Conservation (phyloP, 768 basidiomycete species). For the Kwoniella dendrophila region DNA sequence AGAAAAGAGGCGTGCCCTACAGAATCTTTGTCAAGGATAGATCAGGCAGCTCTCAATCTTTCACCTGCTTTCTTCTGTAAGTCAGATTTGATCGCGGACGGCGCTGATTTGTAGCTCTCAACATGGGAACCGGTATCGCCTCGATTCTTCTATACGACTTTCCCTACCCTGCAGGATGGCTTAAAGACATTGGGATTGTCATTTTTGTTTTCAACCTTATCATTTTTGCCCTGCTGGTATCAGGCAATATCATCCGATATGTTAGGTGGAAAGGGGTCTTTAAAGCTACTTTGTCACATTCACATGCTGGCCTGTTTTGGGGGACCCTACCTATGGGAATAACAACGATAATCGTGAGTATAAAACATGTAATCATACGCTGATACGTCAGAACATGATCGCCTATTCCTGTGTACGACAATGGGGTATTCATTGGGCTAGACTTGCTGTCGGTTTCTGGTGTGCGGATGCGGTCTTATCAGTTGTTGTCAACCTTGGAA, state of each 20-base stretch:
- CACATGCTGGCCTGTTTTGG: conserved; percentile 46
- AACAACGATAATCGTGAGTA: conserved; percentile 49
- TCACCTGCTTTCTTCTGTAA: conserved; percentile 17
- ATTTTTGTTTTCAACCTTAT: conserved; percentile 50
- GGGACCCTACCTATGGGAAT: conserved; percentile 54
- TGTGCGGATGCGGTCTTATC: conserved; percentile 68
- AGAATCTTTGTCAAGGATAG: background rate
- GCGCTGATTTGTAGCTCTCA: conserved; percentile 31
- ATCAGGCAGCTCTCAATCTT: conserved; percentile 6
- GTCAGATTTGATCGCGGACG: background rate
- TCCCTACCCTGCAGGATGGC: conserved; percentile 52
- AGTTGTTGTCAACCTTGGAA: conserved; percentile 64
- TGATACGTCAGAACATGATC: conserved; percentile 46
- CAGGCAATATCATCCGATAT: conserved; percentile 44
- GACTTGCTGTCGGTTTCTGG: conserved; percentile 65
- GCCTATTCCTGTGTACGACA: conserved; percentile 45
- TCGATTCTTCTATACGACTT: conserved; percentile 52
- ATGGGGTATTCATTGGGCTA: conserved; percentile 39
- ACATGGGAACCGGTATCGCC: conserved; percentile 54
- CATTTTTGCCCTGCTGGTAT: conserved; percentile 37
- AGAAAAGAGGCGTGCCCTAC: too few species aligned
- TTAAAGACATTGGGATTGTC: conserved; percentile 38
- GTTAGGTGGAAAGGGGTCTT: conserved; percentile 47
- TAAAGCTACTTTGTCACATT: conserved; percentile 34
- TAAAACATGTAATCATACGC: background rate